These are phyloP conservation scores for Orbilia brochopaga DNA, from an alignment of 2,329 filamentous ascomycete species.

Conservation along the genomic window DNA sequence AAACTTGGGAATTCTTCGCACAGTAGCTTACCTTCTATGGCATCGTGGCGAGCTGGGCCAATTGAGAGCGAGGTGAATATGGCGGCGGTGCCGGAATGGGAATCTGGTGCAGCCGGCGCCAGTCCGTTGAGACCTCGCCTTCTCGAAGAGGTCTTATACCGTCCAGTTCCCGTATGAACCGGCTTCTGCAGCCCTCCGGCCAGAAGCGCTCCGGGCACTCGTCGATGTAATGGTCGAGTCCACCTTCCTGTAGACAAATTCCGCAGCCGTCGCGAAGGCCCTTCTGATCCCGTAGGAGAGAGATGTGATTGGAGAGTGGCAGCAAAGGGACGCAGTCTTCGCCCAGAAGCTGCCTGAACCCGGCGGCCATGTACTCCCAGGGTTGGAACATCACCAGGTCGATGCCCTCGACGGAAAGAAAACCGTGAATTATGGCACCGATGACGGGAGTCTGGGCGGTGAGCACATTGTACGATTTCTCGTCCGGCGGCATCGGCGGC, in stretches of 20 bases:
- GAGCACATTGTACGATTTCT: background rate
- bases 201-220: slow-evolving; percentile 43
- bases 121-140: slow-evolving; percentile 4
- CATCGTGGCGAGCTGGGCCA: too few species aligned
- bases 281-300: slow-evolving; percentile 18
- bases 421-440: slow-evolving; percentile 33
- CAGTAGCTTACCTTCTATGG: background rate
- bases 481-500: slow-evolving; percentile 7
- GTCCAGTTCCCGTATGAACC: slow-evolving; percentile 10
- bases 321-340: slow-evolving; percentile 36
- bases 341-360: slow-evolving; percentile 26
- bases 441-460: slow-evolving; percentile 27
- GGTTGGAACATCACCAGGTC: slow-evolving; percentile 45
- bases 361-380: slow-evolving; percentile 33
- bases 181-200: slow-evolving; percentile 9
- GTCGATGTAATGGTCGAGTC: slow-evolving; percentile 21
- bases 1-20: background rate
- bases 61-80: background rate
- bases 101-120: slow-evolving; percentile 5
- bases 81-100: background rate
- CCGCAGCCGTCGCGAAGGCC: slow-evolving; percentile 23
- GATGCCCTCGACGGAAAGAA: slow-evolving; percentile 37
- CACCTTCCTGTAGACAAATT: slow-evolving; percentile 20
- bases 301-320: slow-evolving; percentile 26
- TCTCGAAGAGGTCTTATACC: slow-evolving; percentile 8